These are phyloP conservation scores for Pterocarpus macrocarpus DNA, from an alignment of 306 rosid genomes.

Conservation along the genomic window DNA sequence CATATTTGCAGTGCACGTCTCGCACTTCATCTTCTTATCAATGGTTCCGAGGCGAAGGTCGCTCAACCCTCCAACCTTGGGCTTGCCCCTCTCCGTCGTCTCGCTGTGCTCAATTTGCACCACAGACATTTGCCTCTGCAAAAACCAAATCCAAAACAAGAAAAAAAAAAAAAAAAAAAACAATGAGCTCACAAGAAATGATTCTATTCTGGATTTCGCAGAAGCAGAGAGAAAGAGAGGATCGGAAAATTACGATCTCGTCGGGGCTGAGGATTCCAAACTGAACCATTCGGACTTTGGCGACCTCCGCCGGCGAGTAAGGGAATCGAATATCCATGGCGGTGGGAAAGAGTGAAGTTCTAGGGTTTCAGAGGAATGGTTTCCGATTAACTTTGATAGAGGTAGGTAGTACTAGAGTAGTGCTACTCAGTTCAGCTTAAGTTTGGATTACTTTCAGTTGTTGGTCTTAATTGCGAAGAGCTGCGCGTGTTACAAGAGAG, in stretches of 20 bases:
- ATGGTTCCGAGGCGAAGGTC: conserved; percentile 95
- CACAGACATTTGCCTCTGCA: conserved; percentile 98
- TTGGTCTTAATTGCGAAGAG: not conserved
- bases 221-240: not conserved
- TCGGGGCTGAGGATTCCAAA: conserved; percentile 95
- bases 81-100: conserved; percentile 92
- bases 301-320: conserved; percentile 95
- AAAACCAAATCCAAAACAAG: not conserved
- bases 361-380: conserved; percentile 39
- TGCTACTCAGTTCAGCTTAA: conserved; percentile 1
- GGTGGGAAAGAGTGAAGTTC: conserved; percentile 41
- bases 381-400: conserved; percentile 25
- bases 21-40: conserved; percentile 93
- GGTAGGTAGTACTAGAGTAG: not conserved
- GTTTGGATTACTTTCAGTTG: not conserved
- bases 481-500: not conserved
- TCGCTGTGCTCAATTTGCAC: conserved; percentile 94
- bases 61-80: conserved; percentile 87
- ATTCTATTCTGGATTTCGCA: not conserved
- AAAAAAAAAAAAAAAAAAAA: conserved; percentile 8
- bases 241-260: conserved; percentile 75
- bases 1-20: conserved; percentile 94
- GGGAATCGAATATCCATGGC: conserved; percentile 98
- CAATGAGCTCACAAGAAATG: conserved; percentile 22
- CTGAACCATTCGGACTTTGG: conserved; percentile 92